Base-by-base conservation (phyloP, 306 rosid species). In the Prunus kanzakura region DNA sequence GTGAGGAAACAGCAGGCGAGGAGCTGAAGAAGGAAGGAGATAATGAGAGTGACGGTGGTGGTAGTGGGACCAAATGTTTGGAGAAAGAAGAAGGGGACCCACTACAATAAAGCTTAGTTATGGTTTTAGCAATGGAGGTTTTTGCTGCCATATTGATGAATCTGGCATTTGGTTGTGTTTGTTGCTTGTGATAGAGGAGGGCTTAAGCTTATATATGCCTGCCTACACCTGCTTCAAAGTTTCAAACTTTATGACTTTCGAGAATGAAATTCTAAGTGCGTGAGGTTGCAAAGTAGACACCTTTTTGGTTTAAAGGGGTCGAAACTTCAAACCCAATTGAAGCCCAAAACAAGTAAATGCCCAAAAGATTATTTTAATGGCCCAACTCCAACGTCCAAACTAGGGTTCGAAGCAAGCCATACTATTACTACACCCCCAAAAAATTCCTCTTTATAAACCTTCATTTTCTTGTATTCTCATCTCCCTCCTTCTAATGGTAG, bases 1-100 rank as follows among this genome's bases (percentile, higher is more conserved):
- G 75, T 18, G 90, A 47, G 65, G 89, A 75, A 75, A 63, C 79
- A 22, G 90, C 76, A 38, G 88, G 69, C 32, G 86, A 74, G 71
- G 91, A 82, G 73, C 82, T 69, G 81, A 51, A 70, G 73, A 79
- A 81, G 19, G 80, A 66, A 69, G 77, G 78, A n/a, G 71, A 74
- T 2, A 38, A 35, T 19, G 79, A 71, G 3, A 38, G 58, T 8
- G 78, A 76, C 8, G 52, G 57, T 43, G 82, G 38, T 32, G 63
- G 45, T 3, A 65, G 38, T 35, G 80, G 67, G 25, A 46, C 62
- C 72, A 62, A 60, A 10, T 30, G 80, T 9, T 72, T 62, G 63
- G 46, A 77, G 58, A 63, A 74, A 56, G 68, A 72, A 61, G 38
- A 69, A 20, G 19, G 67, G n/a, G 51, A 74, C 8, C 23, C 29